Conservation (phyloP, 139 green algal genomes). For the Tetraselmis chui region DNA sequence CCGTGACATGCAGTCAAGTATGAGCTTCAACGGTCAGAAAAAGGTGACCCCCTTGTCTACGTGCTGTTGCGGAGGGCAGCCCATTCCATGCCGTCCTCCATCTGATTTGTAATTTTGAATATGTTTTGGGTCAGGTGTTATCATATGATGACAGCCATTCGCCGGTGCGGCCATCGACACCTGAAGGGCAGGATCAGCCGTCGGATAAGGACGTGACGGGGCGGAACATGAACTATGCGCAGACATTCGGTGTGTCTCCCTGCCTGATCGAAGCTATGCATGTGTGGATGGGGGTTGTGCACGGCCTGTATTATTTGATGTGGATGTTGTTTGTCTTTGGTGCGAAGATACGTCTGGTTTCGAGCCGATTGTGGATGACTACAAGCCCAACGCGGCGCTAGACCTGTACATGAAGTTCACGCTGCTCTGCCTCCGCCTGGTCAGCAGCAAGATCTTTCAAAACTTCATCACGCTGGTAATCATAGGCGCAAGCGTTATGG, state of each 20-base stretch:
- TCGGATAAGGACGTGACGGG: no score
- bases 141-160: neutral
- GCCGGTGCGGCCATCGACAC: neutral
- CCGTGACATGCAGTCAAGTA: no score
- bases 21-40: neutral
- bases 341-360: neutral
- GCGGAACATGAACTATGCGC: neutral
- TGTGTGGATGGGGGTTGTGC: neutral
- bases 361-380: neutral
- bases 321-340: neutral
- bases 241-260: no score
- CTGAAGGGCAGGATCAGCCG: neutral
- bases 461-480: conserved; percentile 2
- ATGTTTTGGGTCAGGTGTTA: neutral
- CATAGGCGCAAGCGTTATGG: neutral
- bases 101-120: neutral
- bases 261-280: neutral
- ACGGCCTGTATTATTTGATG: neutral
- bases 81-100: neutral
- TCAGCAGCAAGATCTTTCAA: neutral
- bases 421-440: neutral
- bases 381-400: neutral
- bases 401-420: neutral
- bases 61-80: neutral
- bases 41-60: neutral